These are phyloP conservation scores for Polyporus arcularius DNA, from an alignment of 768 basidiomycete species.

Conservation along the genomic window DNA sequence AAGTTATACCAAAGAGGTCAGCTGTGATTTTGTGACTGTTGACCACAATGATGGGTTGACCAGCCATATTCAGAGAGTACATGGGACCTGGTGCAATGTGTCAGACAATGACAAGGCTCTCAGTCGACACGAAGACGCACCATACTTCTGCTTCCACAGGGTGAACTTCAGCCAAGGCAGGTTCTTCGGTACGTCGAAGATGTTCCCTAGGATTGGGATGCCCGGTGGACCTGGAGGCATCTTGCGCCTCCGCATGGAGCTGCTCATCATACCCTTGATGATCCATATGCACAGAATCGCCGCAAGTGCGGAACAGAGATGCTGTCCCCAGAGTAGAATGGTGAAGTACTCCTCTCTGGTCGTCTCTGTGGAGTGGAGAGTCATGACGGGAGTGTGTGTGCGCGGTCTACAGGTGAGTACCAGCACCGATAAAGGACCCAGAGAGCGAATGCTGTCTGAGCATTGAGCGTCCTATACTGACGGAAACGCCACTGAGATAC, in stretches of 20 bases:
- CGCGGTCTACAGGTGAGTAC: no score
- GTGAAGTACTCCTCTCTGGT: not conserved
- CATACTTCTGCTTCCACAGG: conserved; percentile 17
- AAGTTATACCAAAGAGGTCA: conserved; percentile 28
- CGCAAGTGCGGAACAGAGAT: not conserved
- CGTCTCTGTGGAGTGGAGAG: not conserved
- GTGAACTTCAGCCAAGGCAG: not conserved
- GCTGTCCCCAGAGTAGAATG: not conserved
- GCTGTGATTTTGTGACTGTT: conserved; percentile 29
- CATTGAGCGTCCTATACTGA: no score
- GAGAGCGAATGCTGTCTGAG: no score
- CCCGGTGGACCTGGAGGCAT: not conserved
- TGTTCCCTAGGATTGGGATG: conserved; percentile 1
- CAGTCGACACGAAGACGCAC: conserved; percentile 9
- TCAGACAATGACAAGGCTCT: conserved; percentile 14
- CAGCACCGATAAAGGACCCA: no score
- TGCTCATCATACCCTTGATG: not conserved
- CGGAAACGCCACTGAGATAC: no score
- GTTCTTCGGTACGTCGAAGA: conserved; percentile 23
- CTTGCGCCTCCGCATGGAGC: not conserved
- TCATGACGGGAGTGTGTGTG: not conserved
- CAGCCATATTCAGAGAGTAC: conserved; percentile 24
- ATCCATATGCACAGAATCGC: not conserved
- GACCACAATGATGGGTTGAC: conserved; percentile 27
- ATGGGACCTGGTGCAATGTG: conserved; percentile 14